Percentiles rank a stretch among this genome's conserved stretches.
Evolutionary conservation across 768 basidiomycete genomes (phyloP).

Genomic region (Suillus bovinus): DNA sequence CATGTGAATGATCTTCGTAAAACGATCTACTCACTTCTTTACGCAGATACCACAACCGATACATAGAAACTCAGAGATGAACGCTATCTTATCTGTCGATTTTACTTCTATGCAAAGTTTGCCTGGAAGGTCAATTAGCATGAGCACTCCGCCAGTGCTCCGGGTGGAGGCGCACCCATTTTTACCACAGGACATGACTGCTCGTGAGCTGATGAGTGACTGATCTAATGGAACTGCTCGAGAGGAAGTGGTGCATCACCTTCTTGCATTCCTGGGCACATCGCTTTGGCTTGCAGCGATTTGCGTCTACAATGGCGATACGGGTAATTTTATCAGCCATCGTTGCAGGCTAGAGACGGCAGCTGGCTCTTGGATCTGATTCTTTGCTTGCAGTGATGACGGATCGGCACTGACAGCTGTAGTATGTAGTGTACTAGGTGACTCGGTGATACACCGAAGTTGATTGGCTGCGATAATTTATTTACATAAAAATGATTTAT

Average conservation of each 20-base stretch:
- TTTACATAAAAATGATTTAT: not conserved
- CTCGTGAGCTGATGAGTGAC: constrained; percentile 14
- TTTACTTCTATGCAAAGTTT: constrained; percentile 99
- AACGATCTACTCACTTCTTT: constrained; percentile 74
- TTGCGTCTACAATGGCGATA: constrained; percentile 92
- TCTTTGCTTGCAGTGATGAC: constrained; percentile 1
- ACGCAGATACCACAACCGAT: constrained; percentile 99
- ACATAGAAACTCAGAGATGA: constrained; percentile 98
- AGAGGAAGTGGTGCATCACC: constrained; percentile 37
- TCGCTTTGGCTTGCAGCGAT: constrained; percentile 95
- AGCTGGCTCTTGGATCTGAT: constrained; percentile 2
- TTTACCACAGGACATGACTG: constrained; percentile 95
- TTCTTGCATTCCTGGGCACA: constrained; percentile 99
- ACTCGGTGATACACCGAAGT: not conserved
- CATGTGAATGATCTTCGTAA: not conserved
- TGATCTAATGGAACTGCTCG: constrained; percentile 7
- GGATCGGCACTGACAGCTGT: constrained; percentile 1
- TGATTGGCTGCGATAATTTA: not conserved
- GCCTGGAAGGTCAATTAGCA: constrained; percentile 45
- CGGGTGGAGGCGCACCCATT: constrained; percentile 66
- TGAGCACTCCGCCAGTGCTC: not conserved
- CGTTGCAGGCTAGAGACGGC: constrained; percentile 4
- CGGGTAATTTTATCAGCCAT: constrained; percentile 98
- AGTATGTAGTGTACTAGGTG: no score
- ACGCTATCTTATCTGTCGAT: constrained; percentile 93